Base-by-base conservation (phyloP, 768 basidiomycete genomes). In the Boletus edulis region DNA sequence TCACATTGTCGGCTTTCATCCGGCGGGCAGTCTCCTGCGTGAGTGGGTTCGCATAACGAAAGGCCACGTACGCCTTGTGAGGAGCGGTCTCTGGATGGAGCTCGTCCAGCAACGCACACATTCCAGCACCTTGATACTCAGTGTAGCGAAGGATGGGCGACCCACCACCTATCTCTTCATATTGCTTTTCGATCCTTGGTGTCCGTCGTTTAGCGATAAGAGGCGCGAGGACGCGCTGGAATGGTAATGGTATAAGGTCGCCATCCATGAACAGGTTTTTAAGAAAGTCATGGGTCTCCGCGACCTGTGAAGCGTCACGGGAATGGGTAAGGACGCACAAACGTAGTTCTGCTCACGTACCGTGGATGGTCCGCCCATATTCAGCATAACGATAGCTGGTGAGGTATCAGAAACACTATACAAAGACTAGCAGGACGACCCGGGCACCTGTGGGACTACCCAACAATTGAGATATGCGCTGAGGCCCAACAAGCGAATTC, bases 291-390 rank as follows among this genome's bases (percentile, higher is more conserved):
- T 93, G 80, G 8, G 97, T 98, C 76, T 98, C 96, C 5, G 86
- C 76, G 40, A 97, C 89, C 93, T 97, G 64, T 17, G 44, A 29
- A 42, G 63, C 46, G 44, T 14, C 14, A 22, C 22, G 22, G 27
- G 8, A 61, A 49, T 57, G 51, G 58, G 47, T 49, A 29, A 17
- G 4, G 40, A 7, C 24, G 39, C 18, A 15, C 17, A 14, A 32
- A 41, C 27, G 1, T 14, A 22, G 43, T 24, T 47, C 29, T n/a
- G 45, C 47, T 35, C 37, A 75, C 83, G 63, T 66, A 94, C 93
- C 54, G 93, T 95, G 48, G 90, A 83, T 22, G 96, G 97, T 2
- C 97, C 97, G 42, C 97, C 97, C 97, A 99, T 99, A 73, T 98
- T 99, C 76, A 99, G 78, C 89, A 99, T 91, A 40, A 99, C 94